Base-by-base conservation (phyloP, 441 rosid genomes). In the Brassica hybrid region DNA sequence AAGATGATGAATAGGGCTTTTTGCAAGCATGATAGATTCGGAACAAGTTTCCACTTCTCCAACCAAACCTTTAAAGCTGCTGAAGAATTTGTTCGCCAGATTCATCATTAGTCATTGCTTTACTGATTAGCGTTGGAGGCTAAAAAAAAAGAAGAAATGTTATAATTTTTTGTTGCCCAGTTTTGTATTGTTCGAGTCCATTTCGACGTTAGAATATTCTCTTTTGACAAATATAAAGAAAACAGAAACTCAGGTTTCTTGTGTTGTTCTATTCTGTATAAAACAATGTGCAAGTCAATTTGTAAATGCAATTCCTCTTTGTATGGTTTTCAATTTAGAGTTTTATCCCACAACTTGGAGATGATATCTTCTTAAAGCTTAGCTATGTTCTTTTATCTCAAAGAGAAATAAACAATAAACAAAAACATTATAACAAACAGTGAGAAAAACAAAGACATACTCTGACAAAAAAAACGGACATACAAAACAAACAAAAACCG, bases 1-100 rank as follows among this genome's bases (percentile, higher is more conserved):
- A 93, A 71, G 98, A 94, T 56, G 98, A 92, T 52, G 97, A 91
- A 71, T 91, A 94, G 91, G 57, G 60, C 4, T 43, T 69, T 48
- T 34, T 43, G 25, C 25, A 64, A 73, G 65, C 30, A 63, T 68
- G 61, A 61, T 18, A 56, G 30, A 63, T 74, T 68, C 61, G 66
- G 78, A 73, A 67, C 67, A 69, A 69, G 75, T 79, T 74, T 74
- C 78, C 78, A 79, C 62, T 79, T 73, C 68, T 69, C 71, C 78
- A 63, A 62, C 67, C 65, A 69, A 73, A 78, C 61, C 56, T 12
- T 43, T 65, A 30, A 30, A 72, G 76, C 72, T 72, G 63, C 56
- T 67, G 59, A 67, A 61, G 81, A 61, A 67, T 52, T 60, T 73
- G 50, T 67, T 73, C 19, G n/a, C 38, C 70, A 52, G 71, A 65